Conservation (phyloP, 1,284 basidiomycete genomes). For the Inonotus obliquus region DNA sequence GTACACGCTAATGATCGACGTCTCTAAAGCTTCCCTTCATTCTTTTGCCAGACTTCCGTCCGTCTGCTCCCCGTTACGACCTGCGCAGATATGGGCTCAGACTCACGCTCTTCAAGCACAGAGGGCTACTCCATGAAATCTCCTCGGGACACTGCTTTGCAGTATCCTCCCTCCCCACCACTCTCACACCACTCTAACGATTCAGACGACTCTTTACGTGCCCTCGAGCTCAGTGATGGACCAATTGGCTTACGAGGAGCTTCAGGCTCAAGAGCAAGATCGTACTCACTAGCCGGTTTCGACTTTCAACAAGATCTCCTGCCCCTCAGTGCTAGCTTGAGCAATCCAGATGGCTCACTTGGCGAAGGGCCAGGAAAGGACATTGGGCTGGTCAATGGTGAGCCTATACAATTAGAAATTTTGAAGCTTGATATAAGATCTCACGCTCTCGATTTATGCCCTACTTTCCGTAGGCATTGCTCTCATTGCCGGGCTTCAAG, state of each 20-base stretch:
- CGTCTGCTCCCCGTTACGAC: neutral
- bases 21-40: neutral
- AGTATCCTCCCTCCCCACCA: slow-evolving; percentile 37
- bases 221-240: slow-evolving; percentile 69
- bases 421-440: slow-evolving; percentile 9
- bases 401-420: slow-evolving; percentile 22
- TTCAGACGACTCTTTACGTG: slow-evolving; percentile 71
- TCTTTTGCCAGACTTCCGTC: neutral
- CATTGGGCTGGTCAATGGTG: slow-evolving; percentile 75
- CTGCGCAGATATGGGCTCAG: slow-evolving; percentile 6
- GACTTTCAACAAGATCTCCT: slow-evolving; percentile 75
- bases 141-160: slow-evolving; percentile 9
- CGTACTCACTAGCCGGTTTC: slow-evolving; percentile 73
- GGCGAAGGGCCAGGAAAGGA: slow-evolving; percentile 58
- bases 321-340: slow-evolving; percentile 71
- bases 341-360: slow-evolving; percentile 50
- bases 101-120: slow-evolving; percentile 9
- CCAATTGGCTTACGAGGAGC: slow-evolving; percentile 36
- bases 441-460: neutral
- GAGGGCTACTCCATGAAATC: slow-evolving; percentile 17
- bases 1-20: neutral
- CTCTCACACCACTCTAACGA: slow-evolving; percentile 51
- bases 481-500: slow-evolving; percentile 77
- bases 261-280: slow-evolving; percentile 37
- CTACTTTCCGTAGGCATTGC: slow-evolving; percentile 61